Conservation (phyloP, 2,329 filamentous ascomycete genomes). For the Hymenoscyphus fructigenus region DNA sequence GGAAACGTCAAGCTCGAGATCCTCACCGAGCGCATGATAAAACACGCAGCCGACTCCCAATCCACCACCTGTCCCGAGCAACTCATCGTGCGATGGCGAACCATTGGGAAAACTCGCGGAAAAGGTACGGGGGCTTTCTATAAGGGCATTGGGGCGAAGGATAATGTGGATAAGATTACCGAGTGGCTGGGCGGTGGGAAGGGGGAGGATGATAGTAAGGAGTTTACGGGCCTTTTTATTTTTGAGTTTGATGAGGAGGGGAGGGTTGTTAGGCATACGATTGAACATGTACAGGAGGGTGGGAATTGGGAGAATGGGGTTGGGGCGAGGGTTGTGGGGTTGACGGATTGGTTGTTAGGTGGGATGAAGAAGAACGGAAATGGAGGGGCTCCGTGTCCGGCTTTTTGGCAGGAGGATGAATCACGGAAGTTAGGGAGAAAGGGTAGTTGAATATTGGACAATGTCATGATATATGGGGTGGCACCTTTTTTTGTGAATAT, state of each 20-base stretch:
- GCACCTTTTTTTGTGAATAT: not conserved
- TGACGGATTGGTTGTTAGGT: conserved; percentile 93
- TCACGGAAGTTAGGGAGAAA: conserved; percentile 5
- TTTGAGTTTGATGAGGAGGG: conserved; percentile 94
- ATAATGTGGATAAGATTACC: conserved; percentile 54
- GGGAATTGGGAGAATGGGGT: conserved; percentile 78
- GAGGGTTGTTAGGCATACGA: conserved; percentile 81
- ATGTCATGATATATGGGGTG: not conserved
- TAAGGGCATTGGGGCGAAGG: conserved; percentile 42
- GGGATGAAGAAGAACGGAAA: conserved; percentile 57
- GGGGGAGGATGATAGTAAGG: conserved; percentile 61
- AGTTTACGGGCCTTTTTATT: conserved; percentile 89
- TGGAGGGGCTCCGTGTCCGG: conserved; percentile 34
- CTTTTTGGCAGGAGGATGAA: conserved; percentile 24
- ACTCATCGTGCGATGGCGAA: conserved; percentile 88
- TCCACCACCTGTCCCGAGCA: conserved; percentile 60
- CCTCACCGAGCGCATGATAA: conserved; percentile 78
- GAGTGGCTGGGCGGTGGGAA: conserved; percentile 46
- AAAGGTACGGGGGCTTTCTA: conserved; percentile 44
- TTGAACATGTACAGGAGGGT: conserved; percentile 86
- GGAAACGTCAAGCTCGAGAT: conserved; percentile 89
- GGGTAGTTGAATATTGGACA: not conserved
- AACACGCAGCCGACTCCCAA: conserved; percentile 37
- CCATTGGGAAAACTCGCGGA: conserved; percentile 51
- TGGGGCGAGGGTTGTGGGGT: conserved; percentile 80